phyloP scores from a whole-genome alignment of 805 yeast genomes.

The Kluyveromyces lactis region DNA sequence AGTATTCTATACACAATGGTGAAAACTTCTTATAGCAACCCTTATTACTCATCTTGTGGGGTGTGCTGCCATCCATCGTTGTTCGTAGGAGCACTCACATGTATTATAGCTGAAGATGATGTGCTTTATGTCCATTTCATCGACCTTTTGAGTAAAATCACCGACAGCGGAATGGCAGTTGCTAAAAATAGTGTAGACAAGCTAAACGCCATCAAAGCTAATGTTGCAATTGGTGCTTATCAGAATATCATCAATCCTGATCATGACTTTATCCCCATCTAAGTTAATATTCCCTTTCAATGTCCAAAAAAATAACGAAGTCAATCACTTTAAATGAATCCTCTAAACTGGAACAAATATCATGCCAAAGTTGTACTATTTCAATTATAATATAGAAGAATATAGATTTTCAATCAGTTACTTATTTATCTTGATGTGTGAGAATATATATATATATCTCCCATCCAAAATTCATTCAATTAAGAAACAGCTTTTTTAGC shows the following conservation, averaged over 20 bases:
- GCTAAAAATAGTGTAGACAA: conserved; percentile 5
- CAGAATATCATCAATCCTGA: neutral
- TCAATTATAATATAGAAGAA: too few relatives aligned
- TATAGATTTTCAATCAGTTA: too few relatives aligned
- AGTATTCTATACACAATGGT: conserved; percentile 6
- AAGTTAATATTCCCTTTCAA: neutral
- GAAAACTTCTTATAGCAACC: conserved; percentile 7
- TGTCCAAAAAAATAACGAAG: too few relatives aligned
- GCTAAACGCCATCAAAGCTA: conserved; percentile 2
- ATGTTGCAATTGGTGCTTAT: neutral
- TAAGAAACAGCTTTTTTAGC: too few relatives aligned
- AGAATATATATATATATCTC: neutral
- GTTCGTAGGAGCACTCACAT: conserved; percentile 4
- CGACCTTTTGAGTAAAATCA: conserved; percentile 4
- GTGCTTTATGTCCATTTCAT: conserved; percentile 5
- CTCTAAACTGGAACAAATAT: too few relatives aligned
- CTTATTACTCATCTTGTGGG: conserved; percentile 3
- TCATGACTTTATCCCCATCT: conserved; percentile 4
- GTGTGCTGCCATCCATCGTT: conserved; percentile 7
- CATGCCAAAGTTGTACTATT: too few relatives aligned
- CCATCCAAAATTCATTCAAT: neutral
- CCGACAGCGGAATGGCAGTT: conserved; percentile 5
- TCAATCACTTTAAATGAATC: too few relatives aligned
- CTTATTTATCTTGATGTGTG: too few relatives aligned
- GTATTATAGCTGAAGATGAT: conserved; percentile 4